Base-by-base conservation (phyloP, 768 basidiomycete species). In the Rhodotorula toruloides region DNA sequence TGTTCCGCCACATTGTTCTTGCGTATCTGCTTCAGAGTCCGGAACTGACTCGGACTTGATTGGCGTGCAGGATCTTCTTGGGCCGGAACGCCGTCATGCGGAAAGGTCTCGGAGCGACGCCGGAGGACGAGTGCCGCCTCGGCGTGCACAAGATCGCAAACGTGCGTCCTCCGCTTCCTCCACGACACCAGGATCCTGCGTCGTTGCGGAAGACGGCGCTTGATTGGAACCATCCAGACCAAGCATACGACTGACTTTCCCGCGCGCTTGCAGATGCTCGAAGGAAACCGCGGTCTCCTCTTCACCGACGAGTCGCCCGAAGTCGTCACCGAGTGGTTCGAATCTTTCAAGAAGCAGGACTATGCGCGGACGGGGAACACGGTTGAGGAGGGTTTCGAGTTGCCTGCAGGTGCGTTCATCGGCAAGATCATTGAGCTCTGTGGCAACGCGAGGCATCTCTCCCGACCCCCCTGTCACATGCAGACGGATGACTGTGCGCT, bases 261-360 rank as follows among this genome's bases (percentile, higher is more conserved):
- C 11, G 10, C 21, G 10, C 42, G 4, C 57, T 0, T 32, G 19
- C 76, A 97, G 90, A 85, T 88, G 83, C 86, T 98, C 79, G 87
- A 90, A 82, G 96, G 96, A 74, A 90, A 92, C 79, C 86, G 93
- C 47, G 96, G 96, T 54, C 78, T 99, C 46, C 80, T 99, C 74
- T 92, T 98, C 78, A 98, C 96, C 58, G 84, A 92, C 76, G 84
- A 87, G 47, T 85, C 87, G 72, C 89, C 90, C n/a, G 81, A 86
- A 75, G 93, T 97, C 77, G 92, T 94, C 52, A 81, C 84, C 48
- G 92, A 88, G 58, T 99, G 96, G 94, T 98, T 98, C 79, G 84
- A 84, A 58, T 86, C 89, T 75, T 98, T 91, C 81, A 80, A 84
- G 69, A 89, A 87, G 77, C 85, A 88, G 37, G 92, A 97, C 78